Percentiles rank a stretch among this genome's conserved stretches.
Conservation (phyloP, 495 filamentous ascomycete species). For the Wilcoxina mikolae region DNA sequence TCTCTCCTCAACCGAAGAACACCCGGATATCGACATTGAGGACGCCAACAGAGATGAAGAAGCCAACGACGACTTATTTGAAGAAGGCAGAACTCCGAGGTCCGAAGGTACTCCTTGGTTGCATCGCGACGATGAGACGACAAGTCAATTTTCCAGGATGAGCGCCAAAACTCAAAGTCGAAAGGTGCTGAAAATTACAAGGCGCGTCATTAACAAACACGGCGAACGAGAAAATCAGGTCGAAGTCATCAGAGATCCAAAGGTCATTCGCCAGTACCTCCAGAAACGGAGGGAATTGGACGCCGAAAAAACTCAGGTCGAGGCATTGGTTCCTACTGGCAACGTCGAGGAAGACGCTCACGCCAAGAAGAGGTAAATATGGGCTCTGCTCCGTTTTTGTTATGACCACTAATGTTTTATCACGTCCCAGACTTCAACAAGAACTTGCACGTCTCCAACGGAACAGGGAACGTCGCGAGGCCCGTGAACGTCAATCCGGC, state of each 20-base stretch:
- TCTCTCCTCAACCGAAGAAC: conserved; percentile 49
- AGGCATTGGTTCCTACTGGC: conserved; percentile 54
- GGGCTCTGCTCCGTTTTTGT: conserved; percentile 5
- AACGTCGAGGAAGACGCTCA: conserved; percentile 54
- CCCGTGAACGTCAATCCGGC: conserved; percentile 61
- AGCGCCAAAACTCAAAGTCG: conserved; percentile 53
- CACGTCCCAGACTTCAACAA: conserved; percentile 2
- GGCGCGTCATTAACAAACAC: conserved; percentile 44
- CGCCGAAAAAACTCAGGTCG: conserved; percentile 51
- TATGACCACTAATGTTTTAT: conserved; percentile 30
- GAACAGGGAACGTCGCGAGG: conserved; percentile 81
- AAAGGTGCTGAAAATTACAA: conserved; percentile 58
- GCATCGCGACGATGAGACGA: conserved; percentile 58
- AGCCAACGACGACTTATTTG: conserved; percentile 52
- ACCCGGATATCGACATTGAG: conserved; percentile 46
- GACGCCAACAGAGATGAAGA: conserved; percentile 31
- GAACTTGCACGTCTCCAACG: conserved; percentile 71
- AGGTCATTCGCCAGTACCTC: conserved; percentile 36
- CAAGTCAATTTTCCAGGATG: conserved; percentile 69
- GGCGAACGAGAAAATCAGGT: conserved; percentile 41
- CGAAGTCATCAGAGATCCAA: conserved; percentile 31
- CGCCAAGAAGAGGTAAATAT: conserved; percentile 39
- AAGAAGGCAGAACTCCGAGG: conserved; percentile 44
- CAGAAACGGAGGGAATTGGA: conserved; percentile 41
- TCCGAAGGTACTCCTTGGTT: conserved; percentile 42